Percentiles rank a stretch among this genome's conserved stretches.
Conservation (phyloP, 257 asterid genomes). For the Marsdenia floribunda region DNA sequence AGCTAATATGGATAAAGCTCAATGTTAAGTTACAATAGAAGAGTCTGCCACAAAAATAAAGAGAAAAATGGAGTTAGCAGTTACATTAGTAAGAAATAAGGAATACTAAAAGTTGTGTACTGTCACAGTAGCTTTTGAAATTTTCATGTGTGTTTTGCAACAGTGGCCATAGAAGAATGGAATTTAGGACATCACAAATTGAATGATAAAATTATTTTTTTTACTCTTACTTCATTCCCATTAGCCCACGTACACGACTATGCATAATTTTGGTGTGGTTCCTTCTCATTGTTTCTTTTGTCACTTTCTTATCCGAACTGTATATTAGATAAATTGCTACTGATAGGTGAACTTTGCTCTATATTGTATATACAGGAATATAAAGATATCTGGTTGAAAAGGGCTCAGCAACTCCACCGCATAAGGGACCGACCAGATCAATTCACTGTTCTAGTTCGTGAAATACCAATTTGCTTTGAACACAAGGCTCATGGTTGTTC, state of each 20-base stretch:
- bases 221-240: not conserved
- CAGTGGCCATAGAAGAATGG: not conserved
- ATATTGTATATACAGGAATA: conserved; percentile 54
- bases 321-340: conserved; percentile 1
- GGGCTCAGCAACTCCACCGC: conserved; percentile 55
- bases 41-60: too few species aligned
- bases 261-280: not conserved
- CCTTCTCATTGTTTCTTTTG: not conserved
- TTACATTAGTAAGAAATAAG: not conserved
- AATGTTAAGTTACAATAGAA: too few species aligned
- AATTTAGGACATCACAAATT: not conserved
- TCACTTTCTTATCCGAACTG: not conserved
- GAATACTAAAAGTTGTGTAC: not conserved
- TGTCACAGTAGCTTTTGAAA: not conserved
- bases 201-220: too few species aligned
- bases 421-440: conserved; percentile 83
- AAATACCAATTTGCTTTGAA: conserved; percentile 75
- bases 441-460: conserved; percentile 90
- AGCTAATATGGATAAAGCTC: too few species aligned
- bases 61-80: not conserved
- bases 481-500: conserved; percentile 77
- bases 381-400: conserved; percentile 53
- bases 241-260: not conserved
- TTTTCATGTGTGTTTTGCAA: not conserved
- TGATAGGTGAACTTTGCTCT: conserved; percentile 10